Evolutionary conservation across 2,329 filamentous ascomycete species (phyloP).

Genomic region (Alternaria viburni): DNA sequence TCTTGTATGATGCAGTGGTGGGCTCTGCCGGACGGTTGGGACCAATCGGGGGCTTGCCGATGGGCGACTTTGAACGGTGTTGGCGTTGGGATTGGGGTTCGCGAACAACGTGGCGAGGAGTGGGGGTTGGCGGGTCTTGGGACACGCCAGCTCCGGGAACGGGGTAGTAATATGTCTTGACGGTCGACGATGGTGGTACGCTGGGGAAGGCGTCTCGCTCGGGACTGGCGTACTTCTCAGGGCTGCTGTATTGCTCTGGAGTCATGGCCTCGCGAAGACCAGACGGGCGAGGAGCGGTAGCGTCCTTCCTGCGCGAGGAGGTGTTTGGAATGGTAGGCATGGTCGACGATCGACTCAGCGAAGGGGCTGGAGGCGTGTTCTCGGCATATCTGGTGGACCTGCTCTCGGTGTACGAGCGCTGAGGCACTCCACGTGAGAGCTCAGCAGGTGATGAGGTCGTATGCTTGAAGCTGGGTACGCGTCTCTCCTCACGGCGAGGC

Average conservation of each 20-base stretch:
- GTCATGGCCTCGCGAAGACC: constrained; percentile 40
- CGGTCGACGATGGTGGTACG: constrained; percentile 20
- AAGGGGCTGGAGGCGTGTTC: constrained; percentile 40
- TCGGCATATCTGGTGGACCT: constrained; percentile 35
- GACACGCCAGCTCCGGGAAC: constrained; percentile 31
- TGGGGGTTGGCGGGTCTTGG: constrained; percentile 27
- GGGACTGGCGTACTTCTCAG: constrained; percentile 7
- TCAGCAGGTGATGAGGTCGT: constrained; percentile 47
- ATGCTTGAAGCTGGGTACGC: constrained; percentile 46
- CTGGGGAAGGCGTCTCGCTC: constrained; percentile 30
- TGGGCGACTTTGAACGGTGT: constrained; percentile 38
- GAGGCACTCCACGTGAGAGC: constrained; percentile 25
- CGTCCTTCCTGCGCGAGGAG: constrained; percentile 37
- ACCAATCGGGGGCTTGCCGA: constrained; percentile 43
- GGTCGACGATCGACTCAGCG: constrained; percentile 52
- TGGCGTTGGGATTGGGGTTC: constrained; percentile 38
- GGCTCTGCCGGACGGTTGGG: constrained; percentile 34
- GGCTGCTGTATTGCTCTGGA: constrained; percentile 21
- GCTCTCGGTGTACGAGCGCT: constrained; percentile 38
- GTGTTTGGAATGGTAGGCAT: constrained; percentile 43
- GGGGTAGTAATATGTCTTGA: constrained; percentile 39
- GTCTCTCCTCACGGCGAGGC: constrained; percentile 22
- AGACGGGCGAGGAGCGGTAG: constrained; percentile 30
- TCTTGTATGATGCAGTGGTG: constrained; percentile 13
- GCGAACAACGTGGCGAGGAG: constrained; percentile 41